Evolutionary conservation across 225 moss, liverwort and hornwort species (phyloP).

Genomic region (Marchantia paleacea): DNA sequence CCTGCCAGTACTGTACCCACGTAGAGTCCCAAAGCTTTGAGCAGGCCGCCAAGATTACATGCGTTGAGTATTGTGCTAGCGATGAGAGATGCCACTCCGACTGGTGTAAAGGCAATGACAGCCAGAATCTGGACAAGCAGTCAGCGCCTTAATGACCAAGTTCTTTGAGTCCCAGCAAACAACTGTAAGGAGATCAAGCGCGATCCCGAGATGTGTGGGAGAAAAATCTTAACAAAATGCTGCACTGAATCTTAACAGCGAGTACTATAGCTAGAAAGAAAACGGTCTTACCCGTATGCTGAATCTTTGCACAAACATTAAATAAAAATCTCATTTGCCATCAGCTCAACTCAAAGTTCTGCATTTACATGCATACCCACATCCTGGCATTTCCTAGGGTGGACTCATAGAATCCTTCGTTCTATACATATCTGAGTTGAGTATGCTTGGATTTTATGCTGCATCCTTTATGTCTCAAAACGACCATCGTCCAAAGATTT

Average conservation of each 20-base stretch:
- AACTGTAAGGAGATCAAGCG: not conserved
- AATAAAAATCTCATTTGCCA: too few species aligned
- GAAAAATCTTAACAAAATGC: not conserved
- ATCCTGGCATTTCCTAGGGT: too few species aligned
- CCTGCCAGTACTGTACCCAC: constrained; percentile 65
- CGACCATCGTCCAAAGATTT: too few species aligned
- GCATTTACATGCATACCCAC: too few species aligned
- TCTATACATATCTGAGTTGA: too few species aligned
- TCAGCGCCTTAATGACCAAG: not conserved
- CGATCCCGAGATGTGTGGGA: too few species aligned
- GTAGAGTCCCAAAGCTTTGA: constrained; percentile 83
- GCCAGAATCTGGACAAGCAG: constrained; percentile 54
- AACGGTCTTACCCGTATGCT: not conserved
- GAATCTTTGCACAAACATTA: too few species aligned
- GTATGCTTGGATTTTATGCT: too few species aligned
- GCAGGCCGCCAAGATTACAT: constrained; percentile 60
- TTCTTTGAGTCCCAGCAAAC: not conserved
- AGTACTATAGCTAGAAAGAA: not conserved
- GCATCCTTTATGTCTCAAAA: too few species aligned
- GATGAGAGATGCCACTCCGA: constrained; percentile 87
- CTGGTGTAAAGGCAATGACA: constrained; percentile 73
- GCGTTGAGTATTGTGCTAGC: constrained; percentile 84
- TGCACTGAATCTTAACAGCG: not conserved
- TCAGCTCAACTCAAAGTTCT: too few species aligned
- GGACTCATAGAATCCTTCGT: too few species aligned